Evolutionary conservation across 495 filamentous ascomycete genomes (phyloP), one percentile per base, ranked within the genome.

Genomic region (Penicillium daleae): DNA sequence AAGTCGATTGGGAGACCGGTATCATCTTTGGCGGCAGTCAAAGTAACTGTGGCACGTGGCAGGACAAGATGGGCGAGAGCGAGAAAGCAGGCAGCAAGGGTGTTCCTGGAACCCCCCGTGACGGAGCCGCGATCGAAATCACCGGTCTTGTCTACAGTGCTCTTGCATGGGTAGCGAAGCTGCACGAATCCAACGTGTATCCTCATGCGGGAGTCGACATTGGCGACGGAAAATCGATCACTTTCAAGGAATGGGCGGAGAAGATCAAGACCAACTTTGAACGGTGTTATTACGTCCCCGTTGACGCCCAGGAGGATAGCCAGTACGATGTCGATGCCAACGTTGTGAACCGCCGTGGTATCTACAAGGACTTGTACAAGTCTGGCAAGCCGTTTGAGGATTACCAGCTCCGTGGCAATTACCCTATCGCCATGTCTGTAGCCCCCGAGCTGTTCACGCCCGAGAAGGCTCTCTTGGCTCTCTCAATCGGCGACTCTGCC

Each of bases 61-160:
- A 97, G 90, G 96, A 99, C 78, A 99, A 99, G 83, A 99, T 98
- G 95, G 96, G 96, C n/a, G 96, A 99, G 75, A 96, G 92, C 59
- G 85, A 90, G 58, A 91, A 87, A 59, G 96, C 96, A 24, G 88
- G 90, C 39, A 96, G 87, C 68, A 98, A 97, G 80, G 96, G 96
- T 56, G 79, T 95, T n/a, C 96, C 96, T 0, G 96, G 93, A 2
- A 98, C 96, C 27, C 96, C 96, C 37, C 86, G 96, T 69, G 96
- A 99, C 77, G 96, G 96, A 22, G 92, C 96, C 22, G 90, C 96
- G 10, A 85, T 98, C 62, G 96, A 99, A 74, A 97, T 98, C 69
- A 97, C 86, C 4, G 96, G 96, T 39, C 82, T 98, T 44, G 79
- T 93, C 19, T 98, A 96, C 78, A 97, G 93, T 76, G 88, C 90